phyloP scores from a whole-genome alignment of 768 basidiomycete genomes.

The Hysterangium stoloniferum region DNA sequence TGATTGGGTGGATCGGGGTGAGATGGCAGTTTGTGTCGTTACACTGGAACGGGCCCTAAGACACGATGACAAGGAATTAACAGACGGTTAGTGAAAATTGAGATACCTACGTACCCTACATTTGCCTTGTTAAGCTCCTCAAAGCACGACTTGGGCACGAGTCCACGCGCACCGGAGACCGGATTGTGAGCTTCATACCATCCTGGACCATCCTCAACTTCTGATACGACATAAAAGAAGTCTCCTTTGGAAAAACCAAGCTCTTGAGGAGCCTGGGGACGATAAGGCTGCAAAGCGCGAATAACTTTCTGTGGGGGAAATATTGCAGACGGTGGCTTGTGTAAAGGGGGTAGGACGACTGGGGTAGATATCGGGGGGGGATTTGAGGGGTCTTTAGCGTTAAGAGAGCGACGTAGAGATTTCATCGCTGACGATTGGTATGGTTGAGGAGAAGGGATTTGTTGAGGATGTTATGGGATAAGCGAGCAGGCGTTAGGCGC shows the following conservation, averaged over 20 bases:
- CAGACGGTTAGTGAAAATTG: background rate
- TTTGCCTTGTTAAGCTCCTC: constrained; percentile 82
- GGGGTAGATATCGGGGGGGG: constrained; percentile 60
- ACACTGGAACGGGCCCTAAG: background rate
- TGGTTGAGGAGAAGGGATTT: background rate
- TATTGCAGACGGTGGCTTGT: constrained; percentile 62
- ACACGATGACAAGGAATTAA: background rate
- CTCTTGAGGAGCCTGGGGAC: constrained; percentile 70
- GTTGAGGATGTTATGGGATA: background rate
- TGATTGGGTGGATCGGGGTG: constrained; percentile 24
- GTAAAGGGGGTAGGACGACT: constrained; percentile 54
- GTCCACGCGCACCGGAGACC: constrained; percentile 79
- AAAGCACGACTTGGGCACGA: constrained; percentile 81
- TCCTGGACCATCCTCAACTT: constrained; percentile 44
- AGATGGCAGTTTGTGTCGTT: constrained; percentile 8
- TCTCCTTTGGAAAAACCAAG: constrained; percentile 90
- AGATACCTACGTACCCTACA: constrained; percentile 49
- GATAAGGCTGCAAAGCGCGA: constrained; percentile 63
- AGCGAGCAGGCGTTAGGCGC: constrained; percentile 1
- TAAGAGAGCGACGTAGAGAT: constrained; percentile 75
- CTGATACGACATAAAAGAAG: constrained; percentile 92
- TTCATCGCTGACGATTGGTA: constrained; percentile 49
- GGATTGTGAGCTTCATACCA: constrained; percentile 98
- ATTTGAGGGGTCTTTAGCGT: constrained; percentile 47
- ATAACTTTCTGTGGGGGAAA: constrained; percentile 93